phyloP scores from a whole-genome alignment of 331 rosid genomes.

The Pyrus hybrid region DNA sequence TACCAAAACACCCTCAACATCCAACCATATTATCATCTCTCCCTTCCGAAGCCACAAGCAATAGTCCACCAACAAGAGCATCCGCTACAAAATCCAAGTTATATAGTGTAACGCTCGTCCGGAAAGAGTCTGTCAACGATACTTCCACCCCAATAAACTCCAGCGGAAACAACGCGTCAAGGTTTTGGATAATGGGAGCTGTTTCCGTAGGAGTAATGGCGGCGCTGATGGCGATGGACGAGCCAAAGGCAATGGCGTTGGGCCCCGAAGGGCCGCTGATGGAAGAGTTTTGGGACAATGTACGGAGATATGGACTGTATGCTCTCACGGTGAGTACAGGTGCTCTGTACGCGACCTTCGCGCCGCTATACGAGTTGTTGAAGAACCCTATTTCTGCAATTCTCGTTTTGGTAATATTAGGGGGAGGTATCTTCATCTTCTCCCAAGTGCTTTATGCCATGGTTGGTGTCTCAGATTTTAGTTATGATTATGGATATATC shows the following conservation, averaged over 20 bases:
- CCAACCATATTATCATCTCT: background rate
- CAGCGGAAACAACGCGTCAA: background rate
- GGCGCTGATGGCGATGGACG: slow-evolving; percentile 41
- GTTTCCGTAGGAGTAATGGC: slow-evolving; percentile 54
- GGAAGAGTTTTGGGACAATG: slow-evolving; percentile 98
- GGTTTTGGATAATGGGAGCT: slow-evolving; percentile 52
- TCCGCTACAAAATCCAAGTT: background rate
- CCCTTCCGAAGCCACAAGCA: background rate
- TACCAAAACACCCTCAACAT: slow-evolving; percentile 8
- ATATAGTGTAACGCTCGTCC: background rate
- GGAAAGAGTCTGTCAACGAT: too few relatives aligned
- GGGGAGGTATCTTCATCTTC: slow-evolving; percentile 47
- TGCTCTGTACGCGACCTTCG: slow-evolving; percentile 61
- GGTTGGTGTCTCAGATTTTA: slow-evolving; percentile 62
- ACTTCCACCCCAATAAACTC: background rate
- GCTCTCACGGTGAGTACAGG: slow-evolving; percentile 86
- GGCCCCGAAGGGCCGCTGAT: slow-evolving; percentile 91
- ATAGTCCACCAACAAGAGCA: background rate
- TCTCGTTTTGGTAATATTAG: slow-evolving; percentile 41
- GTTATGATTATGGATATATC: slow-evolving; percentile 33
- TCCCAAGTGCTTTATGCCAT: slow-evolving; percentile 76
- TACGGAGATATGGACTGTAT: slow-evolving; percentile 75
- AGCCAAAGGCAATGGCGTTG: slow-evolving; percentile 65
- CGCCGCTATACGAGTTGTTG: slow-evolving; percentile 53
- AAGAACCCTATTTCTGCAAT: slow-evolving; percentile 74